Evolutionary conservation across 768 basidiomycete species (phyloP).

Genomic region (Exsudoporus frostii): DNA sequence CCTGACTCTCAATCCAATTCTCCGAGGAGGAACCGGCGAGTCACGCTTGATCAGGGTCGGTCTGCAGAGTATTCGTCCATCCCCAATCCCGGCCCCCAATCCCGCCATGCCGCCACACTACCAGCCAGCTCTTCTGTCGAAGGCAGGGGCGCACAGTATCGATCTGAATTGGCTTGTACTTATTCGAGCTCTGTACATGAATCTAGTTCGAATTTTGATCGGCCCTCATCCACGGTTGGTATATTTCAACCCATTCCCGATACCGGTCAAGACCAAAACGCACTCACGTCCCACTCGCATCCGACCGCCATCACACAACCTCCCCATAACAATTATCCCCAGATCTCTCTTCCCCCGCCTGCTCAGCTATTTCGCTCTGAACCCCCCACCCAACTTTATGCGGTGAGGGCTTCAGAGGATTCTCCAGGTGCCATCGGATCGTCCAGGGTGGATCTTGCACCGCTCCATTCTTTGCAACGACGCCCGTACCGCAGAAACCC

Average conservation of each 20-base stretch:
- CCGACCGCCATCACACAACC: slow-evolving; percentile 1
- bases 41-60: slow-evolving; percentile 13
- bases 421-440: slow-evolving; percentile 19
- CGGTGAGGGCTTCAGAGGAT: slow-evolving; percentile 26
- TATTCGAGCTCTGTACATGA: slow-evolving; percentile 20
- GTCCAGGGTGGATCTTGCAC: slow-evolving; percentile 47
- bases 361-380: slow-evolving; percentile 29
- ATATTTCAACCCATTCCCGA: slow-evolving; percentile 9
- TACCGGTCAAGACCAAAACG: slow-evolving; percentile 5
- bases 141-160: slow-evolving; percentile 12
- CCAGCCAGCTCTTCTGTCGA: slow-evolving; percentile 4
- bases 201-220: slow-evolving; percentile 15
- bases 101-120: slow-evolving; percentile 3
- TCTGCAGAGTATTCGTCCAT: slow-evolving; percentile 9
- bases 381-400: slow-evolving; percentile 28
- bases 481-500: slow-evolving; percentile 61
- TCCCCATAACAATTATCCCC: slow-evolving; percentile 14
- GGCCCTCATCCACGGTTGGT: slow-evolving; percentile 18
- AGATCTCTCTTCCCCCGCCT: slow-evolving; percentile 33
- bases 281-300: slow-evolving; percentile 10
- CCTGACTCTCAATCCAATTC: slow-evolving; percentile 8
- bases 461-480: slow-evolving; percentile 53
- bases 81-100: neutral
- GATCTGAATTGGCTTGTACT: slow-evolving; percentile 14
- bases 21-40: slow-evolving; percentile 12